phyloP scores from a whole-genome alignment of 2,329 filamentous ascomycete species.

The Cladosporium cucumerinum region DNA sequence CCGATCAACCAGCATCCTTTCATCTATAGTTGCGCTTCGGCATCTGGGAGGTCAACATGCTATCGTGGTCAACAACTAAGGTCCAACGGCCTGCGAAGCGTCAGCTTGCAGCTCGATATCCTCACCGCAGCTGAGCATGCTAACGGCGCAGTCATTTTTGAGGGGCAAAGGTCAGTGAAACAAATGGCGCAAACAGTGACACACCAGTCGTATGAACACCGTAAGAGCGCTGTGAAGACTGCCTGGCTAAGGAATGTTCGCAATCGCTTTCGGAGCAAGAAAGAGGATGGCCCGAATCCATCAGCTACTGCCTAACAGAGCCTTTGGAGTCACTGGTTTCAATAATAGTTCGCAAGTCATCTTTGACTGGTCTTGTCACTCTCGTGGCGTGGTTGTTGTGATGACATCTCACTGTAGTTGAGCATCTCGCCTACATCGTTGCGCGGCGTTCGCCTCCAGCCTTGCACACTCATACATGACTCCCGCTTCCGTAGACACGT shows the following conservation, averaged over 20 bases:
- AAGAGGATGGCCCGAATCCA: background rate
- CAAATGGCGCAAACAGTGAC: background rate
- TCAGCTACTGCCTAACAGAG: background rate
- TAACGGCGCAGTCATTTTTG: background rate
- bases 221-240: background rate
- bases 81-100: background rate
- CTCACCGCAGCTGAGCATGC: background rate
- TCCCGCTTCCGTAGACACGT: background rate
- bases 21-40: background rate
- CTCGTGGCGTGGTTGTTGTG: background rate
- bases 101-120: background rate
- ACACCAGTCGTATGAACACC: background rate
- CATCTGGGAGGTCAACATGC: background rate
- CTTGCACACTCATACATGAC: background rate
- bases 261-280: background rate
- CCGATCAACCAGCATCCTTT: background rate
- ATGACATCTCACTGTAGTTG: background rate
- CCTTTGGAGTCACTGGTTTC: background rate
- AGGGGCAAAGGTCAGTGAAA: background rate
- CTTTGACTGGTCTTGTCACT: background rate
- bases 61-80: background rate
- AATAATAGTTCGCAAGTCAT: background rate
- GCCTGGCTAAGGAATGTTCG: background rate
- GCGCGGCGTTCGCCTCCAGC: background rate
- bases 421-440: background rate